These are phyloP conservation scores for Kluyveromyces sp. DNA, from an alignment of 1,139 yeast genomes.

Conservation along the genomic window DNA sequence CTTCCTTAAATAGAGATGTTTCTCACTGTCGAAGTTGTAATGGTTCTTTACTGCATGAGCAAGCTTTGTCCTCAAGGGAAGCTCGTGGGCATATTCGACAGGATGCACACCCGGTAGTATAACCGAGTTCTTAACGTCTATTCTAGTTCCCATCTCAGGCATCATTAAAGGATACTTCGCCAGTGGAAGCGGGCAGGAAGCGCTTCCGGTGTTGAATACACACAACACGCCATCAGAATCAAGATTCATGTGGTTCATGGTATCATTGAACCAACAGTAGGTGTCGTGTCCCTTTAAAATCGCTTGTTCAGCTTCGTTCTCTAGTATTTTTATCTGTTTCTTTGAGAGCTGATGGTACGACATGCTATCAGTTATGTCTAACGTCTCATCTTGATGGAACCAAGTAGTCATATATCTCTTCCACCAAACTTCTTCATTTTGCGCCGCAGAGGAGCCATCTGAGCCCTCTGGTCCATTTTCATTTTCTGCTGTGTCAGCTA, in stretches of 20 bases:
- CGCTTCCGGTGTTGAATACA: slow-evolving; percentile 27
- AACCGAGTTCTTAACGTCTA: slow-evolving; percentile 25
- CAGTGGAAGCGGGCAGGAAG: slow-evolving; percentile 25
- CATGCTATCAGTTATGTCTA: slow-evolving; percentile 16
- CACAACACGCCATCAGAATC: slow-evolving; percentile 24
- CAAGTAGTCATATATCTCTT: not conserved
- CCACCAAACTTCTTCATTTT: slow-evolving; percentile 1
- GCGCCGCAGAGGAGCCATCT: not conserved
- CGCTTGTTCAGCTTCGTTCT: slow-evolving; percentile 22
- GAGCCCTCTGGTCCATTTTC: not conserved
- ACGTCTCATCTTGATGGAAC: slow-evolving; percentile 8
- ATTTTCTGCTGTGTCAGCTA: not conserved
- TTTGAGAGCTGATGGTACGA: slow-evolving; percentile 24
- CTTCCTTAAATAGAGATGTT: slow-evolving; percentile 27
- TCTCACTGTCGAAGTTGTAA: slow-evolving; percentile 28
- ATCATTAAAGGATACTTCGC: slow-evolving; percentile 19
- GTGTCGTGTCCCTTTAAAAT: slow-evolving; percentile 19
- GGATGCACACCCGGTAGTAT: slow-evolving; percentile 29
- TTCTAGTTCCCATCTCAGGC: slow-evolving; percentile 17
- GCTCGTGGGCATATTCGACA: slow-evolving; percentile 22
- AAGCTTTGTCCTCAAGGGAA: slow-evolving; percentile 25
- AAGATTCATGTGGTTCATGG: slow-evolving; percentile 16
- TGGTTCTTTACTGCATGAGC: slow-evolving; percentile 27
- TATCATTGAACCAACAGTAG: slow-evolving; percentile 26
- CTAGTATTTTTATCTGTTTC: slow-evolving; percentile 23